Evolutionary conservation across 1,139 yeast genomes (phyloP).

Genomic region (Kluyveromyces sp.): DNA sequence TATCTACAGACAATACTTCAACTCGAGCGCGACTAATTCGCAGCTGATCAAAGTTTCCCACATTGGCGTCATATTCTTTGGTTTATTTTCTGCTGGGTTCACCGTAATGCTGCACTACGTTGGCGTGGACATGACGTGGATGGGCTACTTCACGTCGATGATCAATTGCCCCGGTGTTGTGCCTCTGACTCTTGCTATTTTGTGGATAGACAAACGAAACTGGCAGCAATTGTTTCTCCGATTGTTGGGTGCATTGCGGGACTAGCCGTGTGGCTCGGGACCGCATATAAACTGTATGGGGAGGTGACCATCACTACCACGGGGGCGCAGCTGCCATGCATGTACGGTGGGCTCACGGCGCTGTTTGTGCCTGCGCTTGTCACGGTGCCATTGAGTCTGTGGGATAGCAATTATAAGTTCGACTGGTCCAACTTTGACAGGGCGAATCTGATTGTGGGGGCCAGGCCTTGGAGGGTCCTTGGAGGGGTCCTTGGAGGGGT

Average conservation of each 20-base stretch:
- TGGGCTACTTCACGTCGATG: constrained; percentile 23
- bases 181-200: constrained; percentile 29
- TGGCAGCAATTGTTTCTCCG: not conserved
- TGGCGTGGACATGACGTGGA: constrained; percentile 34
- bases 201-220: constrained; percentile 12
- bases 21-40: constrained; percentile 45
- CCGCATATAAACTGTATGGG: constrained; percentile 33
- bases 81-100: constrained; percentile 46
- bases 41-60: constrained; percentile 42
- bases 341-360: not conserved
- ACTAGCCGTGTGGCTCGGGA: constrained; percentile 29
- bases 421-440: not conserved
- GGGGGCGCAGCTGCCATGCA: constrained; percentile 26
- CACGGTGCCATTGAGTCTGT: not conserved
- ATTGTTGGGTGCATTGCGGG: constrained; percentile 19
- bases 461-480: not conserved
- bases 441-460: not conserved
- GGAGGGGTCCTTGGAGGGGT: not conserved
- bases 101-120: constrained; percentile 50
- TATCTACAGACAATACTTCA: constrained; percentile 43
- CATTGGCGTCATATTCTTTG: constrained; percentile 38
- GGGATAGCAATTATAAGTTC: not conserved
- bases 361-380: not conserved
- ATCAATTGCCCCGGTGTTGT: constrained; percentile 34
- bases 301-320: constrained; percentile 37